Base-by-base conservation (phyloP, 805 yeast species). In the Wickerhamiella occidentalis region DNA sequence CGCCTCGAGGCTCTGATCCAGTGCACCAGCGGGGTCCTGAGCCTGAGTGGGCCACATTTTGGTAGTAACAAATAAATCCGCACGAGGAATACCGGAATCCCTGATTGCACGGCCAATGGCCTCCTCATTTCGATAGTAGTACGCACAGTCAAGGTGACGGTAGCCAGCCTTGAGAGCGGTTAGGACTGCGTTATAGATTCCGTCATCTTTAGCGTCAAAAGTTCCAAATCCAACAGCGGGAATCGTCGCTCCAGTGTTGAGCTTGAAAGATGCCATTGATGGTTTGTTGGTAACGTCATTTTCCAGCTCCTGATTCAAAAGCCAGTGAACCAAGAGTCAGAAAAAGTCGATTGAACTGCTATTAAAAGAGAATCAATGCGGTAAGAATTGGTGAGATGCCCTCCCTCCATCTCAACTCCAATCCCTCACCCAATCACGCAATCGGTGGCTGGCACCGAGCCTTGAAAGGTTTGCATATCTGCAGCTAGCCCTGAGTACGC, bases 141-240 rank as follows among this genome's bases (percentile, higher is more conserved):
- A 76, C 2, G 92, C 92, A 7, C 87, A 77, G 62, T 83, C 94
- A 56, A 83, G 79, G 60, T 79, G 85, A 52, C 79, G 72, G 63
- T 80, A 79, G 8, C 88, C 88, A 8, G 70, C 68, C 58, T 76
- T 70, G 51, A 81, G 67, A n/a, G 88, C 90, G 38, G 73, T 69
- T 54, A 69, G 69, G 11, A 80, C 80, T 19, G 80, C 77, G 23
- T 65, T 65, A 47, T 70, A 70, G 18, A 73, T 74, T 30, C 68
- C 72, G 13, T 64, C 54, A 17, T 45, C 48, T 28, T 55, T 52
- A 11, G 80, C 76, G 51, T 74, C 66, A 50, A 79, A 80, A 22
- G 80, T 78, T 12, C 92, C 92, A 36, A 83, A 68, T 0, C 84
- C 88, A 30, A 82, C 61, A 2, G 80, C 79, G 2, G 90, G 90